Evolutionary conservation across 1,139 yeast species (phyloP).

Genomic region (Pneumocystis oryctolagi): DNA sequence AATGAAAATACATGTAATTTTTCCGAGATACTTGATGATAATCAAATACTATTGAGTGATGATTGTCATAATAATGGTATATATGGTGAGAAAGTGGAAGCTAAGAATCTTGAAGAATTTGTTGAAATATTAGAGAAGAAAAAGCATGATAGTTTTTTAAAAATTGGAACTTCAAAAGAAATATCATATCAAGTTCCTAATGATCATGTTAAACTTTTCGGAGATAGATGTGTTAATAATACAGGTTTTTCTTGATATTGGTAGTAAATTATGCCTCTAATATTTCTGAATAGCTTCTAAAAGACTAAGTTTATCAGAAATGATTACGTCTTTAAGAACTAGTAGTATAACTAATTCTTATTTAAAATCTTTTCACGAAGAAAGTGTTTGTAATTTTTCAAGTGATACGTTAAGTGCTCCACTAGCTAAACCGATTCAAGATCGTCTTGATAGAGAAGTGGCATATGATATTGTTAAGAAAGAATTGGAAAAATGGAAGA

Average conservation of each 20-base stretch:
- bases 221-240: not conserved
- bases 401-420: conserved; percentile 57
- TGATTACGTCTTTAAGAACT: conserved; percentile 49
- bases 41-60: not conserved
- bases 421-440: conserved; percentile 69
- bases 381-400: conserved; percentile 11
- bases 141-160: conserved; percentile 19
- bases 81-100: not conserved
- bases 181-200: conserved; percentile 32
- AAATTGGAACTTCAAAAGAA: conserved; percentile 20
- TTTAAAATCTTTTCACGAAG: conserved; percentile 18
- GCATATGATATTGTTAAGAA: conserved; percentile 81
- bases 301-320: conserved; percentile 54
- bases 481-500: conserved; percentile 81
- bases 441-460: conserved; percentile 72
- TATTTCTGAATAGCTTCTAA: conserved; percentile 15
- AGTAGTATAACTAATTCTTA: conserved; percentile 30
- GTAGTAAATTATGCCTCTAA: conserved; percentile 13
- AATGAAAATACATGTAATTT: not conserved
- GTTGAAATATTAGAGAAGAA: conserved; percentile 20
- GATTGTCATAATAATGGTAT: not conserved
- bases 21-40: not conserved
- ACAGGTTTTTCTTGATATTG: conserved; percentile 24
- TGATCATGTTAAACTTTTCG: conserved; percentile 14
- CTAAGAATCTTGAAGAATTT: conserved; percentile 17